Base-by-base conservation (phyloP, 352 stramenopile genomes). In the Phytophthora pini region DNA sequence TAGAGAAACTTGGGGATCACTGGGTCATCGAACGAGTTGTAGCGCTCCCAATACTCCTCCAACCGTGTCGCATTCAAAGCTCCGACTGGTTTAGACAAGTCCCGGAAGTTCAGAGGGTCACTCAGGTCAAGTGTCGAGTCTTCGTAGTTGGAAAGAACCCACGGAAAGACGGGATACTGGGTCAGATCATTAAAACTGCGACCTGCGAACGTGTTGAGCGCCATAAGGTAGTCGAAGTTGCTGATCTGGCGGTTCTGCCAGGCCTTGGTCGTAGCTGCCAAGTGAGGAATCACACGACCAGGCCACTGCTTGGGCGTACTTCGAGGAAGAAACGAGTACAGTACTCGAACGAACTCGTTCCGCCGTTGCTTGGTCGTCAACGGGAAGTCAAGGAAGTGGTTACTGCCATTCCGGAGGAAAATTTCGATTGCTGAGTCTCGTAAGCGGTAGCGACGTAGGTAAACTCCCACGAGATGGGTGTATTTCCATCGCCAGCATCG, bases 71-170 rank as follows among this genome's bases (percentile, higher is more conserved):
- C 77, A 70, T 99, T 99, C 1, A 99, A 79, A 3, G 98, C 98
- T 10, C 98, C 98, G 26, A 99, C 93, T 5, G 98, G 98, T 59
- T 99, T 99, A 0, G 85, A 96, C 5, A 99, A 70, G 73, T 99
- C 97, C 24, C 98, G 93, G 67, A 98, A 99, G 34, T 94, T 95
- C 26, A 88, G 82, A 2, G 85, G 85, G 34, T 99, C 88, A 24
- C 76, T 88, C 29, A 96, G 54, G 39, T 97, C 89, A 13, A 97
- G 59, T 3, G 68, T 81, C 3, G 88, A 65, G 61, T 73, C 77
- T 36, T 88, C 76, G 36, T 95, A 97, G 48, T 97, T 84, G 12
- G 73, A 74, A 13, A 97, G 49, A 5, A 98, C 83, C 90, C 91
- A 98, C 0, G 93, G 92, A 46, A 97, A 97, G 0, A 98, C 97